A percentile compares a stretch with the other conserved stretches of the same genome.
phyloP scores from a whole-genome alignment of 2,329 filamentous ascomycete genomes.

The Zalaria sp. region DNA sequence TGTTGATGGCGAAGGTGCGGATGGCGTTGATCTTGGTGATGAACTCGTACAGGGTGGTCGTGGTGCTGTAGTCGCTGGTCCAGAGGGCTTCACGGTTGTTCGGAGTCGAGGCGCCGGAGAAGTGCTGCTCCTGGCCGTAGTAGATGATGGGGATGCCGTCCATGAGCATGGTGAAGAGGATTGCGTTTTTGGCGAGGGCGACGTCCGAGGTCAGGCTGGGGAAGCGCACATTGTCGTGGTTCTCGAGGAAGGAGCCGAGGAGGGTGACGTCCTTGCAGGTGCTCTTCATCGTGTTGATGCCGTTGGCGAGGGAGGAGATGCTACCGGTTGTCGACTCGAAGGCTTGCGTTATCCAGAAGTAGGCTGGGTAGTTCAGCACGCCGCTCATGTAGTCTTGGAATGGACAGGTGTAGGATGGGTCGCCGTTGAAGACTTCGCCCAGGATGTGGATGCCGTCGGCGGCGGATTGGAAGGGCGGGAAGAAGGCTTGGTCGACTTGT shows the following conservation, averaged over 20 bases:
- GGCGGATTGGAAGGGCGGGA: constrained; percentile 19
- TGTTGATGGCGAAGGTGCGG: constrained; percentile 26
- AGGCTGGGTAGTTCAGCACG: constrained; percentile 32
- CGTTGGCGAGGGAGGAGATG: constrained; percentile 23
- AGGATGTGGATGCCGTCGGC: constrained; percentile 21
- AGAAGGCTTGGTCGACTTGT: constrained; percentile 27
- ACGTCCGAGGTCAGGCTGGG: constrained; percentile 22
- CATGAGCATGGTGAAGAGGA: constrained; percentile 22
- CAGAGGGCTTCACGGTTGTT: constrained; percentile 24
- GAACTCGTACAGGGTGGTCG: constrained; percentile 25
- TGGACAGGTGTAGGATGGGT: constrained; percentile 19
- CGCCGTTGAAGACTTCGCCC: constrained; percentile 28
- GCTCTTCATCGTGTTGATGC: constrained; percentile 17
- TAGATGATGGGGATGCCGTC: constrained; percentile 31
- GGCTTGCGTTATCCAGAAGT: constrained; percentile 22
- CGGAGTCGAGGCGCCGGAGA: constrained; percentile 16
- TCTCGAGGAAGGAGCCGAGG: constrained; percentile 25
- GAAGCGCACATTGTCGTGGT: constrained; percentile 27
- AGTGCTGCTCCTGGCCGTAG: constrained; percentile 28
- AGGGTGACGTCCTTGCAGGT: constrained; percentile 23
- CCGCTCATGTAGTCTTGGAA: constrained; percentile 28
- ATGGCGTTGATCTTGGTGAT: constrained; percentile 25
- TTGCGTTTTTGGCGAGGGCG: constrained; percentile 22
- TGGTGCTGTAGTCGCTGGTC: constrained; percentile 24
- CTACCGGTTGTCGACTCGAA: constrained; percentile 21